These are phyloP conservation scores for Flaveria ramosissima DNA, from an alignment of 129 eudicot species.

Conservation along the genomic window DNA sequence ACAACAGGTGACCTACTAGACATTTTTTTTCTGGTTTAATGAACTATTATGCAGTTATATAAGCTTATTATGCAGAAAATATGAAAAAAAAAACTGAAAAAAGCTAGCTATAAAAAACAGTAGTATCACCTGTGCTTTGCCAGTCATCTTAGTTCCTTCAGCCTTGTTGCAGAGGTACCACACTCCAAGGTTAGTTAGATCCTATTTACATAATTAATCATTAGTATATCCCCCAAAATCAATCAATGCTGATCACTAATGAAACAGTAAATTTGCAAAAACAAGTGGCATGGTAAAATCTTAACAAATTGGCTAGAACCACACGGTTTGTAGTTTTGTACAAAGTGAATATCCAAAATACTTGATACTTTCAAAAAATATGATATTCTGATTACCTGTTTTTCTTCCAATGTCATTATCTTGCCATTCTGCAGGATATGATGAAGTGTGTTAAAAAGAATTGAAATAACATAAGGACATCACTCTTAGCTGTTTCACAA, in stretches of 20 bases:
- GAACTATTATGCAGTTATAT: background rate
- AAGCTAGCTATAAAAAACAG: constrained; percentile 1
- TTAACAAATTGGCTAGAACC: constrained; percentile 6
- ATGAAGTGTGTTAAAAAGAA: background rate
- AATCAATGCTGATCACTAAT: background rate
- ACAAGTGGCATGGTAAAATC: constrained; percentile 2
- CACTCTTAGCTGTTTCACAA: background rate
- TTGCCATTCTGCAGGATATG: constrained; percentile 67
- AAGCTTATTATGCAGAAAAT: background rate
- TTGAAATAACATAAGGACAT: constrained; percentile 10
- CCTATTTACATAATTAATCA: constrained; percentile 36
- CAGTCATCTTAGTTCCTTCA: constrained; percentile 46
- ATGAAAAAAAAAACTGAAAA: constrained; percentile 10
- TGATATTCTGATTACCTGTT: constrained; percentile 58
- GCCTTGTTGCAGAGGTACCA: constrained; percentile 52
- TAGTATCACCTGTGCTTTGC: constrained; percentile 34
- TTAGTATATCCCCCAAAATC: constrained; percentile 24
- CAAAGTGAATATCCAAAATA: background rate
- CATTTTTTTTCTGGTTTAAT: background rate
- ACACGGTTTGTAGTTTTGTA: background rate
- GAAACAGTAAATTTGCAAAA: background rate
- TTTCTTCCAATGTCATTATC: constrained; percentile 65
- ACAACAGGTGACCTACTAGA: background rate
- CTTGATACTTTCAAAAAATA: background rate
- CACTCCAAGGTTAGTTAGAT: constrained; percentile 58